Evolutionary conservation across 208 protist genomes (phyloP), one percentile per base, ranked within the genome.

Genomic region (Leptomonas pyrrhocoris): DNA sequence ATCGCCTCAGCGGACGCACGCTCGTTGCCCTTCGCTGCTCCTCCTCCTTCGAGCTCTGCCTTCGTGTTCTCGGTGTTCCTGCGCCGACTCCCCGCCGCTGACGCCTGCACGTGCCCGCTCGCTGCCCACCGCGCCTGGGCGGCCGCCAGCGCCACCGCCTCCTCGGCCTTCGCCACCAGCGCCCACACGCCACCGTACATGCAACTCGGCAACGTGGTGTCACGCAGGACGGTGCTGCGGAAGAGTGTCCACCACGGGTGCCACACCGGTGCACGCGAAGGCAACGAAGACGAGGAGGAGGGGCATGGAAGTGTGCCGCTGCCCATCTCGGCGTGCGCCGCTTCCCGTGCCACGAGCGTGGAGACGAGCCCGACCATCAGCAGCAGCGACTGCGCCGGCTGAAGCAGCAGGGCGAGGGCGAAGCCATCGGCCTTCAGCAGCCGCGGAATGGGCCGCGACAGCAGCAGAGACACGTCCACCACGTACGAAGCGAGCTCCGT

Each of bases 161-260:
- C 42, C 27, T 86, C 82, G 0, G 71, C 79, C 27, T 72, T 73
- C 56, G 78, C 73, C 15, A 84, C 61, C 19, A 90, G 71, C 1
- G 64, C 30, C 76, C 79, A 85, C 23, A 79, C 55, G 15, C 67
- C 81, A 0, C 56, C 43, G 42, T 74, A 61, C 2, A 90, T 71
- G 58, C 83, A 79, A 9, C 76, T 81, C 11, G 85, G 79, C 48
- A 90, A 71, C 48, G 61, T 64, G n/a, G 63, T 34, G 59, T 90
- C 79, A 19, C 74, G 58, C 64, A 90, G 61, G 23, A 90, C 85
- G 55, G 61, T 71, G 16, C 27, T n/a, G 18, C 80, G 75, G 45
- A 90, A 87, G 9, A 72, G 51, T 0, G 68, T 71, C 85, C 85
- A 90, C 85, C 85, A 90, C 36, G 64, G 68, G 15, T 75, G 46